phyloP scores from a whole-genome alignment of 2,329 filamentous ascomycete genomes.

The Neonectria faginata region DNA sequence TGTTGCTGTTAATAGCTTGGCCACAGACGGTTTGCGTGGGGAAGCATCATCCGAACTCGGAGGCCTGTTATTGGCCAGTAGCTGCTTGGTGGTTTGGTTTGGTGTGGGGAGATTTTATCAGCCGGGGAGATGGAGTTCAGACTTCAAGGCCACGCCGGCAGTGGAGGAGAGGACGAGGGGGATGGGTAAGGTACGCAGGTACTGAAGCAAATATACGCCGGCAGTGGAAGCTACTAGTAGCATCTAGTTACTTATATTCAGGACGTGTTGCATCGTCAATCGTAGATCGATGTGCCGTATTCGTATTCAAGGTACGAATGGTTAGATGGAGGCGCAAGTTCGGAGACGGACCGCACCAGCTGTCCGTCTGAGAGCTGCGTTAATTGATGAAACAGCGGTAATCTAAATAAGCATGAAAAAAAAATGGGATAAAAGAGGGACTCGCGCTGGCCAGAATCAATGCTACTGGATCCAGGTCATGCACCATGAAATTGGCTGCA shows the following conservation, averaged over 20 bases:
- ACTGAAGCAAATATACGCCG: not conserved
- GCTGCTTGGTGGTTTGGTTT: not conserved
- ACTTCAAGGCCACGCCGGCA: not conserved
- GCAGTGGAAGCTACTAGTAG: not conserved
- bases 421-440: slow-evolving; percentile 18
- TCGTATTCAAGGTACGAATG: not conserved
- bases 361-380: not conserved
- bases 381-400: not conserved
- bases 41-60: not conserved
- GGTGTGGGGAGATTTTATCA: not conserved
- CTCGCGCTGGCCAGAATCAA: slow-evolving; percentile 8
- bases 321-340: not conserved
- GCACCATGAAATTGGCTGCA: slow-evolving; percentile 1
- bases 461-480: slow-evolving; percentile 14
- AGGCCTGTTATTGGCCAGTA: not conserved
- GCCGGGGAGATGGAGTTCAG: not conserved
- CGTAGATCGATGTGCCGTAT: not conserved
- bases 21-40: not conserved
- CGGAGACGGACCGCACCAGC: not conserved
- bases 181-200: no score
- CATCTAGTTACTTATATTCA: not conserved
- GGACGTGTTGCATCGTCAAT: not conserved
- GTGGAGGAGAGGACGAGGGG: not conserved
- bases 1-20: not conserved
- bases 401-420: not conserved